phyloP scores from a whole-genome alignment of 169 alveolate species.

The Babesia caballi region DNA sequence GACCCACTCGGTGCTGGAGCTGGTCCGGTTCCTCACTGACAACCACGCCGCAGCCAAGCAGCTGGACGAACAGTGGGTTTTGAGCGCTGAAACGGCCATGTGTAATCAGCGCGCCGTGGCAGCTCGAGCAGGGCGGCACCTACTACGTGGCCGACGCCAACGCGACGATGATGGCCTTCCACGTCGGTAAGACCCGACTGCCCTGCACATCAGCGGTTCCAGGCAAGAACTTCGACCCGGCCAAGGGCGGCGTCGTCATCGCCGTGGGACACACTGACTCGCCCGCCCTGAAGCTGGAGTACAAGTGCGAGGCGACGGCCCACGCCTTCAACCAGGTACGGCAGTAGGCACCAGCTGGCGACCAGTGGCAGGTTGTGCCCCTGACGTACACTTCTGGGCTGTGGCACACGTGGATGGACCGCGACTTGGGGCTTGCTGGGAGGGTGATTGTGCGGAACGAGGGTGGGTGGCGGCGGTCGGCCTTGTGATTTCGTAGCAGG shows the following conservation, averaged over 20 bases:
- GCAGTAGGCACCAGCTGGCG: too few species aligned
- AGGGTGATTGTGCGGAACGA: constrained; percentile 85
- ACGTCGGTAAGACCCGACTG: constrained; percentile 32
- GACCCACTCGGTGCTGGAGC: constrained; percentile 53
- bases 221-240: constrained; percentile 47
- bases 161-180: constrained; percentile 64
- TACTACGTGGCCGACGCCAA: constrained; percentile 50
- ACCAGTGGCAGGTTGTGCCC: constrained; percentile 9
- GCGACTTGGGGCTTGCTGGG: constrained; percentile 95
- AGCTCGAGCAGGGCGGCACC: constrained; percentile 34
- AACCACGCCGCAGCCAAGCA: constrained; percentile 18
- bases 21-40: constrained; percentile 34
- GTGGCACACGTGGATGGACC: constrained; percentile 98
- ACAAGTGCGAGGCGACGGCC: constrained; percentile 22
- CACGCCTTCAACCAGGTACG: constrained; percentile 60
- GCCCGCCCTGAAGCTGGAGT: constrained; percentile 62
- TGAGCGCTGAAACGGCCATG: not conserved
- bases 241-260: constrained; percentile 37
- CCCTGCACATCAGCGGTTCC: too few species aligned
- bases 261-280: constrained; percentile 63
- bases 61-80: constrained; percentile 18
- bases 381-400: constrained; percentile 93
- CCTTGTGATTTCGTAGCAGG: constrained; percentile 18
- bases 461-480: constrained; percentile 1
- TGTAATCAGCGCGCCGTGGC: constrained; percentile 39